Evolutionary conservation across 169 alveolate genomes (phyloP).

Genomic region (Babesia ovis): DNA sequence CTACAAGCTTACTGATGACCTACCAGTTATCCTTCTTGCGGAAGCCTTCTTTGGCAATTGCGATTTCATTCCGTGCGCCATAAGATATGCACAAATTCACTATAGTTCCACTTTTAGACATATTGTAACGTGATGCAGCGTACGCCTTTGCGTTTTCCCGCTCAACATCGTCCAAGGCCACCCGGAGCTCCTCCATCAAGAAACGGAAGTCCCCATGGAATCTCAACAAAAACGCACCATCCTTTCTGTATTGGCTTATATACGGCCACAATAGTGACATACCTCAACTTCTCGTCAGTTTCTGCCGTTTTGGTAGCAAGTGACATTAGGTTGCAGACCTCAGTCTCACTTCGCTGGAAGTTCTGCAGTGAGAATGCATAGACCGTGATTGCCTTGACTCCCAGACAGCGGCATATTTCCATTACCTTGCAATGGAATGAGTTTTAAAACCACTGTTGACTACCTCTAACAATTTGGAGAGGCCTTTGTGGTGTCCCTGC

Average conservation of each 20-base stretch:
- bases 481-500: constrained; percentile 54
- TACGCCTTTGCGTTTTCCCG: constrained; percentile 29
- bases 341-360: constrained; percentile 72
- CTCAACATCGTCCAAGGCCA: constrained; percentile 63
- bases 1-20: no score
- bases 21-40: no score
- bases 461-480: constrained; percentile 55
- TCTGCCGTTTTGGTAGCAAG: constrained; percentile 13
- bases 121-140: background rate
- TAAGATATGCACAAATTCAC: constrained; percentile 62
- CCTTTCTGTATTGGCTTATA: constrained; percentile 35
- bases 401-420: constrained; percentile 73
- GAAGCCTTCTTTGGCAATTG: constrained; percentile 7
- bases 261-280: background rate
- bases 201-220: constrained; percentile 72
- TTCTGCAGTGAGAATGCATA: constrained; percentile 84
- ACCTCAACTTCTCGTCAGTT: constrained; percentile 11
- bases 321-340: constrained; percentile 34
- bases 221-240: constrained; percentile 58
- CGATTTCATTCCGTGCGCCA: constrained; percentile 65
- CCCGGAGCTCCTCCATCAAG: constrained; percentile 59
- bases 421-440: constrained; percentile 57
- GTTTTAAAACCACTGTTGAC: background rate
- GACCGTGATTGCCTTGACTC: constrained; percentile 79
- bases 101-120: background rate